These are phyloP conservation scores for Aspergillus felis DNA, from an alignment of 2,329 filamentous ascomycete species.

Conservation along the genomic window DNA sequence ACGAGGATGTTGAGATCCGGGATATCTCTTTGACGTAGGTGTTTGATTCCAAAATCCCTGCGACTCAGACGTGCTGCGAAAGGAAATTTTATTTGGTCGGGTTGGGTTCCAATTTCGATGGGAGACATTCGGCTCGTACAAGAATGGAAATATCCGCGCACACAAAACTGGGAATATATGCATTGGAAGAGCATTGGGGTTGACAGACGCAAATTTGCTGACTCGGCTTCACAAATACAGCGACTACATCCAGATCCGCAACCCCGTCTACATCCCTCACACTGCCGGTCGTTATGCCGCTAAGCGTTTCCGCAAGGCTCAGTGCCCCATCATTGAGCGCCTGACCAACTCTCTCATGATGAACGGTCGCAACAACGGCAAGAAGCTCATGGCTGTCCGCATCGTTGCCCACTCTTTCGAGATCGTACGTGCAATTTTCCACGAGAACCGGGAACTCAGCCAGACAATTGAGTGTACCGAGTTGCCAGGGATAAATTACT, in stretches of 20 bases:
- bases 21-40: conserved; percentile 99
- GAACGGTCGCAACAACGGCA: conserved; percentile 99
- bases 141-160: conserved; percentile 2
- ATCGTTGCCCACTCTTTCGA: conserved; percentile 99
- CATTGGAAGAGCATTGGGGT: background rate
- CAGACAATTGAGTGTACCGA: conserved; percentile 1
- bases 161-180: background rate
- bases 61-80: conserved; percentile 19
- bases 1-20: conserved; percentile 99
- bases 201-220: conserved; percentile 24
- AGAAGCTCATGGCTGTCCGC: conserved; percentile 99
- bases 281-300: conserved; percentile 96
- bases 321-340: conserved; percentile 99
- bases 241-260: conserved; percentile 99
- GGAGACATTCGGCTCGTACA: background rate
- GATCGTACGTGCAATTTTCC: conserved; percentile 70
- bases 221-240: conserved; percentile 49
- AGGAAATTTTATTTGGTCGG: conserved; percentile 6
- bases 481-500: conserved; percentile 6
- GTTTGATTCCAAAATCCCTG: conserved; percentile 23
- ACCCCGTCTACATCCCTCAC: conserved; percentile 98
- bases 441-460: background rate
- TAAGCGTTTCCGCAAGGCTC: conserved; percentile 99
- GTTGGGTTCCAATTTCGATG: background rate
- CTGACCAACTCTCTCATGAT: conserved; percentile 99